Base-by-base conservation (phyloP, 768 basidiomycete species). In the Tylopilus plumbeoviolaceoides region DNA sequence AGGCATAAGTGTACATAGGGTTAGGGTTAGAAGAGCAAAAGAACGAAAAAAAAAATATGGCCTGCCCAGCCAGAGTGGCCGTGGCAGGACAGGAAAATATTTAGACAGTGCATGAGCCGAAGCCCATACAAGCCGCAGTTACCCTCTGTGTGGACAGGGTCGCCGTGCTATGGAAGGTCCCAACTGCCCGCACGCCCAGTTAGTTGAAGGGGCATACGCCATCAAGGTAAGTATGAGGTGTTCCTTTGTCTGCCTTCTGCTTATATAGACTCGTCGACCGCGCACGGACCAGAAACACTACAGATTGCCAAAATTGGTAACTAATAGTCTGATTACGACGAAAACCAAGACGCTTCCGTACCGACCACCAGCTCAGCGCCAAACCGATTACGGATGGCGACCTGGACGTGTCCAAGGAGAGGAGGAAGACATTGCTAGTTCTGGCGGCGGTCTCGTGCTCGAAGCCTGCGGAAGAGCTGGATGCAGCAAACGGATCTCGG, bases 391-490 rank as follows among this genome's bases (percentile, higher is more conserved):
- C 83, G 18, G 71, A 73, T 2, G 66, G 57, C 4, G 77, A 76
- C 21, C 67, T 72, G 6, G 85, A 83, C 61, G 81, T 83, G 73
- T 80, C 80, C 9, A 83, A 81, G 27, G 77, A 18, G 72, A 65
- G 31, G 72, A 65, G 20, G 70, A 70, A 23, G 73, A 60, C 31
- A 76, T 70, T 11, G 73, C 57, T 1, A 69, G 57, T 35, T n/a
- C n/a, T n/a, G 69, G 78, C 7, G 78, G 78, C 0, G 78, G 77
- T 6, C 76, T 95, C 14, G 85, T 91, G 5, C 76, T 89, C 0
- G 89, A 89, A 82, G 59, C 95, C 95, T 14, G 92, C 95, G 17
- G 94, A 98, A 36, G 95, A 99, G 72, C 75, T 98, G 41, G 94
- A 98, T 66, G 85, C 88, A 93, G 63, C 83, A 85, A 62, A 98